Conservation (phyloP, 805 yeast species). For the Spathaspora sp. region DNA sequence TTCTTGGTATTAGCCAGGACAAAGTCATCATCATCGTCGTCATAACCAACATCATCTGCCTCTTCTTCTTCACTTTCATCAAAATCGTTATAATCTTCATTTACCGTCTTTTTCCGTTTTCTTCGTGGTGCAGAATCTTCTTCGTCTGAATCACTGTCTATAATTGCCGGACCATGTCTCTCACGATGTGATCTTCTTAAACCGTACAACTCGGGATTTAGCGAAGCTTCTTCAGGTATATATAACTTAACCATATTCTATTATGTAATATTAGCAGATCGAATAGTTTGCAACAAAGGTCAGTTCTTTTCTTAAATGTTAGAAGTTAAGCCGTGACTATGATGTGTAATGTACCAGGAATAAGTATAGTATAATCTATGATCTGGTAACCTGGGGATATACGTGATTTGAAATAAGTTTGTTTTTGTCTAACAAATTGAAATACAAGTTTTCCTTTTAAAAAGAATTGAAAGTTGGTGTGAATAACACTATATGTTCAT, state of each 20-base stretch:
- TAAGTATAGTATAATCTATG: no score
- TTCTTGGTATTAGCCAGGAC: constrained; percentile 25
- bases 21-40: constrained; percentile 15
- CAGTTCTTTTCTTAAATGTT: no score
- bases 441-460: no score
- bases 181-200: constrained; percentile 73
- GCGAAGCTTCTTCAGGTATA: constrained; percentile 53
- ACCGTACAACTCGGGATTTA: constrained; percentile 81
- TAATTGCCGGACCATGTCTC: constrained; percentile 33
- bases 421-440: neutral
- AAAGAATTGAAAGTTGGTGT: neutral
- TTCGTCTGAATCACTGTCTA: constrained; percentile 34
- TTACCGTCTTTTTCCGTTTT: constrained; percentile 16
- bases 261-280: no score
- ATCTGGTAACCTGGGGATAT: no score
- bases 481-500: neutral
- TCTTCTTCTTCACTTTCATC: constrained; percentile 13
- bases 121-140: constrained; percentile 22
- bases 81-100: constrained; percentile 13
- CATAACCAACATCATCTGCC: constrained; percentile 9
- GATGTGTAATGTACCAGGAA: no score
- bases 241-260: constrained; percentile 25
- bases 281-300: no score
- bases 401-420: neutral
- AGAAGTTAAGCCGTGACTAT: no score